phyloP scores from a whole-genome alignment of 768 basidiomycete genomes.

The Atractiella rhizophila region DNA sequence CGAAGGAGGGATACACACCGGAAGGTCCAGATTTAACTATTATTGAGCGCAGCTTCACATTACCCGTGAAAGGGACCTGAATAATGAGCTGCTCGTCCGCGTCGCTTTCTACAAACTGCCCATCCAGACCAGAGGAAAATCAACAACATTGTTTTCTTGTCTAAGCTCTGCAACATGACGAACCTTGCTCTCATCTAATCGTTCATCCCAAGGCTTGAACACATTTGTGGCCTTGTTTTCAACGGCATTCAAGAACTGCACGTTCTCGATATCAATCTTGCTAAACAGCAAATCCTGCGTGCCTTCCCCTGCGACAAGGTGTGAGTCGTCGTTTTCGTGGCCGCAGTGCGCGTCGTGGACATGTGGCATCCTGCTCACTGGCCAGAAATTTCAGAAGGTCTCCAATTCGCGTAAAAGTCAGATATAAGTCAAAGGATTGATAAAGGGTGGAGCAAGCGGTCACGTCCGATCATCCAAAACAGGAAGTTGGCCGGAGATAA shows the following conservation, averaged over 20 bases:
- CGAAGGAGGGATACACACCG: slow-evolving; percentile 1
- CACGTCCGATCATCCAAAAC: no score
- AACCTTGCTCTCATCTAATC: background rate
- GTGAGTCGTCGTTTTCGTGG: no score
- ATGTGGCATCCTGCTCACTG: no score
- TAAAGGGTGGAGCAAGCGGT: no score
- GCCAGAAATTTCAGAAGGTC: no score
- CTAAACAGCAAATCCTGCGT: no score
- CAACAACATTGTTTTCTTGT: no score
- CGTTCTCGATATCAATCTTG: background rate
- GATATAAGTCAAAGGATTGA: no score
- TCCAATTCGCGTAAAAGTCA: no score
- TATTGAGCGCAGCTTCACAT: slow-evolving; percentile 20
- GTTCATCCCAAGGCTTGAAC: slow-evolving; percentile 1
- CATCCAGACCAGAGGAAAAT: background rate
- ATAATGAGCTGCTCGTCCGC: slow-evolving; percentile 3
- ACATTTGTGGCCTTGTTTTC: background rate
- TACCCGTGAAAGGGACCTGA: slow-evolving; percentile 6
- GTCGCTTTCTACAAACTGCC: background rate
- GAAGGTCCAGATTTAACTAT: slow-evolving; percentile 20
- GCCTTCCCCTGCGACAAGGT: no score
- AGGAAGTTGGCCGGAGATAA: no score
- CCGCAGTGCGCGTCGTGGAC: no score
- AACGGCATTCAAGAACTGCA: background rate
- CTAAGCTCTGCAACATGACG: background rate